These are phyloP conservation scores for Aspergillus kassunensis DNA, from an alignment of 495 filamentous ascomycete genomes.

Conservation along the genomic window DNA sequence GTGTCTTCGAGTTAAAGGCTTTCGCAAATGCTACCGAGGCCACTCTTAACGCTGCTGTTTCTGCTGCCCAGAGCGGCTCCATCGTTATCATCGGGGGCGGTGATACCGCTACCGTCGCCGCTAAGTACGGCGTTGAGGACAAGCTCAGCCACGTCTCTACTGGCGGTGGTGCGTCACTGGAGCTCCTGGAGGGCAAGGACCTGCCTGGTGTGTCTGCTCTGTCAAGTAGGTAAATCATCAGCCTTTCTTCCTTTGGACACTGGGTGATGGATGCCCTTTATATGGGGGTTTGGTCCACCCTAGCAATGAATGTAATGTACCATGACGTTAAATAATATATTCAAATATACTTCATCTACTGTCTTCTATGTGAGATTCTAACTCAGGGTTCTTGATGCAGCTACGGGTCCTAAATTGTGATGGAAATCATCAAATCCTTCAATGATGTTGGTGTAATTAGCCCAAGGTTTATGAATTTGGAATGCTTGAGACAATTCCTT, in stretches of 20 bases:
- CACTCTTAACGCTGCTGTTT: slow-evolving; percentile 80
- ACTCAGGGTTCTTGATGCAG: slow-evolving; percentile 15
- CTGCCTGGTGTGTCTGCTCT: slow-evolving; percentile 91
- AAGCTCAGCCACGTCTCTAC: slow-evolving; percentile 98
- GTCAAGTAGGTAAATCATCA: slow-evolving; percentile 69
- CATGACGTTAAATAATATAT: slow-evolving; percentile 51
- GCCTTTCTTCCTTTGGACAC: no score
- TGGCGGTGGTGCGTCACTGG: slow-evolving; percentile 90
- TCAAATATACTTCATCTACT: slow-evolving; percentile 11
- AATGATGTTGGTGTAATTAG: no score
- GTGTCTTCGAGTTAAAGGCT: slow-evolving; percentile 94
- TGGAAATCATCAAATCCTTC: no score
- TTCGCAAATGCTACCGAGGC: slow-evolving; percentile 90
- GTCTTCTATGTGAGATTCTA: slow-evolving; percentile 10
- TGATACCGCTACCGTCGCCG: slow-evolving; percentile 96
- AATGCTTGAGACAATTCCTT: no score
- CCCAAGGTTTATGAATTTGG: no score
- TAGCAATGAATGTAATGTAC: slow-evolving; percentile 28
- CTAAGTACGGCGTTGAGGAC: slow-evolving; percentile 92
- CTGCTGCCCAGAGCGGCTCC: slow-evolving; percentile 71
- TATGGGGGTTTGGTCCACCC: not conserved
- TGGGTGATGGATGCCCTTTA: not conserved
- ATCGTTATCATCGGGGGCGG: slow-evolving; percentile 98
- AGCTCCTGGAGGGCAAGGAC: slow-evolving; percentile 96
- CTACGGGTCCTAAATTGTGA: slow-evolving; percentile 28